phyloP scores from a whole-genome alignment of 2,329 filamentous ascomycete genomes.

The Stagonosporopsis rhizophila region DNA sequence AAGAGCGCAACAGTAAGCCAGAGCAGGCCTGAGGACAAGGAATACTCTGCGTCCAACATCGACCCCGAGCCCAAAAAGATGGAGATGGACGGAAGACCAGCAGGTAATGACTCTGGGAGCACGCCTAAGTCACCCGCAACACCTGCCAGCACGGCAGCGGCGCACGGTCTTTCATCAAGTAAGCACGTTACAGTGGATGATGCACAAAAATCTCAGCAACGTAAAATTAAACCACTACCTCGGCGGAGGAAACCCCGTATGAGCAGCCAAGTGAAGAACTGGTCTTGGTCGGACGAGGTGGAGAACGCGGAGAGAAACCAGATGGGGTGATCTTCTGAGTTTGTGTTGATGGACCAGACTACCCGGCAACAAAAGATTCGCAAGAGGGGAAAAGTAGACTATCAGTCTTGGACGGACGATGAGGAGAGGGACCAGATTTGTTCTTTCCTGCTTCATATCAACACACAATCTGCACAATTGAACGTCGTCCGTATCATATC shows the following conservation, averaged over 20 bases:
- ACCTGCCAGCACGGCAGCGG: background rate
- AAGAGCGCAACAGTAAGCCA: too few species aligned
- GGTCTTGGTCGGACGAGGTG: background rate
- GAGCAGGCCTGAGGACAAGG: too few species aligned
- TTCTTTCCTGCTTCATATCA: too few species aligned
- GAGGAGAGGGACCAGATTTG: too few species aligned
- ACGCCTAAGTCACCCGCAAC: background rate
- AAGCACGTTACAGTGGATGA: background rate
- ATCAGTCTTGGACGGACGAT: too few species aligned
- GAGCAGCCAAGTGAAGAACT: background rate
- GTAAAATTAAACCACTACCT: background rate
- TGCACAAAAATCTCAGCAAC: background rate
- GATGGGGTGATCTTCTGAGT: background rate
- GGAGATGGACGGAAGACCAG: background rate
- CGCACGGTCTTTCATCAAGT: background rate
- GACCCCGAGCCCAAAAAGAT: background rate
- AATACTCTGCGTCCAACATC: too few species aligned
- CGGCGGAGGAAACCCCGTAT: background rate
- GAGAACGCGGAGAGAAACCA: background rate
- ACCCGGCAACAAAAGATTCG: too few species aligned
- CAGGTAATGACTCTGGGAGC: background rate
- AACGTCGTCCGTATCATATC: too few species aligned
- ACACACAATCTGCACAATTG: too few species aligned
- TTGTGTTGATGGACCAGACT: background rate
- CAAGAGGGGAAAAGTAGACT: too few species aligned